These are phyloP conservation scores for Laburnicola sp. DNA, from an alignment of 2,329 filamentous ascomycete genomes.

Conservation along the genomic window DNA sequence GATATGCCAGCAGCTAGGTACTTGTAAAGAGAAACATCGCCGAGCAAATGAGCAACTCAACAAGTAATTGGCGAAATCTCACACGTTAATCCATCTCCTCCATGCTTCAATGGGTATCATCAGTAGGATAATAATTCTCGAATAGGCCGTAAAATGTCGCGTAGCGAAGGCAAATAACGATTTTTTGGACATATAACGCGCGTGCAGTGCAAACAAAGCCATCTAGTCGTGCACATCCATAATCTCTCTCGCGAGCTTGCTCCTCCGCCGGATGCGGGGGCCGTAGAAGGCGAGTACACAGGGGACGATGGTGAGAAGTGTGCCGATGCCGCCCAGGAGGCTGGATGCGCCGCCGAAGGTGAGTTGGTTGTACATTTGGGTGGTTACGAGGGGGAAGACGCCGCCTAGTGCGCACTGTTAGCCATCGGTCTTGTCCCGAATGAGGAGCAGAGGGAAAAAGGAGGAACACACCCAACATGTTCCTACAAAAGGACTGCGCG, in stretches of 20 bases:
- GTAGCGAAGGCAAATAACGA: too few species aligned
- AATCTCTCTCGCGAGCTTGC: slow-evolving; percentile 68
- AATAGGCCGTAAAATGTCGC: background rate
- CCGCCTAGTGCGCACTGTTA: slow-evolving; percentile 53
- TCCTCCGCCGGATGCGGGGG: slow-evolving; percentile 71
- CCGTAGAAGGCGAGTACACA: slow-evolving; percentile 85
- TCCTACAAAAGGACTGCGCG: slow-evolving; percentile 83
- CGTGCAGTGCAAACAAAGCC: too few species aligned
- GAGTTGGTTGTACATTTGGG: slow-evolving; percentile 71
- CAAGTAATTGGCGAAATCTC: too few species aligned
- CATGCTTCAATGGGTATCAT: background rate
- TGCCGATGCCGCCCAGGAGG: slow-evolving; percentile 72
- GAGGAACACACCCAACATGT: slow-evolving; percentile 62
- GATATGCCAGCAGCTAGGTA: too few species aligned
- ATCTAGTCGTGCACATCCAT: background rate
- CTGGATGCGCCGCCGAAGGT: slow-evolving; percentile 72
- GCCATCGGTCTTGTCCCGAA: background rate
- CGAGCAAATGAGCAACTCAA: too few species aligned
- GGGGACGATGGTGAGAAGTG: slow-evolving; percentile 73
- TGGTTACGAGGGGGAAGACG: slow-evolving; percentile 76
- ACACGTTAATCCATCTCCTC: too few species aligned
- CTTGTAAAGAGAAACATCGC: too few species aligned
- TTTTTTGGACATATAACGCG: too few species aligned
- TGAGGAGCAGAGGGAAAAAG: background rate
- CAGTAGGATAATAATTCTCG: background rate